These are phyloP conservation scores for Aaosphaeria arxii DNA, from an alignment of 2,329 filamentous ascomycete genomes.

Conservation along the genomic window DNA sequence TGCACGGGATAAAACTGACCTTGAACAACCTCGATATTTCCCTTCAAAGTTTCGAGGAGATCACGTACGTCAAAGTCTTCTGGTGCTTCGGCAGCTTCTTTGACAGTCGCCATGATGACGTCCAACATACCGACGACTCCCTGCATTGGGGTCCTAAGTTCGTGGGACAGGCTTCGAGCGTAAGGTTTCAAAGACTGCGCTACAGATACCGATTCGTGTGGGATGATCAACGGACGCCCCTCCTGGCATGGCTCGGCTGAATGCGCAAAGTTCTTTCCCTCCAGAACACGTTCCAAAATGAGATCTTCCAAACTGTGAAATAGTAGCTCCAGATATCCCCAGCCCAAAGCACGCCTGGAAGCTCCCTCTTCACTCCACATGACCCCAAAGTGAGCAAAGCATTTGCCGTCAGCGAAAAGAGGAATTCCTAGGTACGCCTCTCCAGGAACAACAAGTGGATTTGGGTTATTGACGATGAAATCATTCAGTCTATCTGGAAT, in stretches of 20 bases:
- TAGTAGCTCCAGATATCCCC: conserved; percentile 66
- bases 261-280: conserved; percentile 47
- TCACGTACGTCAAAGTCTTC: conserved; percentile 49
- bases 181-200: conserved; percentile 68
- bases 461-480: conserved; percentile 60
- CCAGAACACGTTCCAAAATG: conserved; percentile 56
- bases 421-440: conserved; percentile 68
- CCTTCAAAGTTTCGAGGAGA: conserved; percentile 62
- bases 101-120: conserved; percentile 70
- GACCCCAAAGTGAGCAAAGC: conserved; percentile 68
- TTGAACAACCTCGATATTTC: conserved; percentile 70
- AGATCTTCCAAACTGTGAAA: conserved; percentile 67
- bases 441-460: conserved; percentile 57
- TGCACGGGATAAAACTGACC: conserved; percentile 38
- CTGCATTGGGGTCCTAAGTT: conserved; percentile 71
- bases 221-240: conserved; percentile 45
- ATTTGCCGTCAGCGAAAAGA: conserved; percentile 63
- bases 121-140: conserved; percentile 74
- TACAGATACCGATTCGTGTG: conserved; percentile 55
- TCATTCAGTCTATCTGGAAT: conserved; percentile 61
- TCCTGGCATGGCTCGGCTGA: conserved; percentile 17
- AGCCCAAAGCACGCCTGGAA: conserved; percentile 54
- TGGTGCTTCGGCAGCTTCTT: conserved; percentile 61
- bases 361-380: conserved; percentile 68
- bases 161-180: conserved; percentile 69